Evolutionary conservation across 1,284 basidiomycete species (phyloP), one percentile per base, ranked within the genome.

Genomic region (Fereydounia khargensis): DNA sequence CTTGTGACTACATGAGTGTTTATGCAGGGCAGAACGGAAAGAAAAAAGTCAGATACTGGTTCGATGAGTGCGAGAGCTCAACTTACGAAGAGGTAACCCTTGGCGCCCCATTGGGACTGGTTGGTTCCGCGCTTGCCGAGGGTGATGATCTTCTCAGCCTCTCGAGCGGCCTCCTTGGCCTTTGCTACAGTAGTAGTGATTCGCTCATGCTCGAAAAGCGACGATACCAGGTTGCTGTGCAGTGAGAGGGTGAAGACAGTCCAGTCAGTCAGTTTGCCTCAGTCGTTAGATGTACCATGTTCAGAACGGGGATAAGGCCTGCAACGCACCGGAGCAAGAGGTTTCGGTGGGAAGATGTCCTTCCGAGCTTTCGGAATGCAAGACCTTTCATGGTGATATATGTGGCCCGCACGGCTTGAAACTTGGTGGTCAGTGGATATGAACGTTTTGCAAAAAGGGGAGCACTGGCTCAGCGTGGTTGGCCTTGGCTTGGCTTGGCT

Each of bases 121-220:
- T 46, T 46, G 5, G 64, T 65, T 18, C 58, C 59, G 4, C 58
- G 34, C 48, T 75, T 75, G 24, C 66, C 69, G 10, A 73, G 59
- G 11, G 73, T 75, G 51, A 75, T 46, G 57, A 89, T 89, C 84
- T 95, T 95, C 76, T 99, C 95, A 31, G 91, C 91, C 43, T 95
- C 79, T 59, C 89, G 83, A 9, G 89, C 89, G 4, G 91, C 81
- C 73, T 96, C 91, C 75, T 88, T 87, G 2, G 95, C 95, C 78
- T 98, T 98, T 18, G 95, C 88, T 21, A 96, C 80, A 0, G 95
- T 99, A 5, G 95, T 98, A 76, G 88, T 87, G 76, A 99, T 94
- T 72, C 90, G 87, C 75, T 97, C 91, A 79, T 98, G 91, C 74
- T 96, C 85, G 52, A 99, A 83, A 36, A 98, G 82, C 13, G 91